These are phyloP conservation scores for Remersonia thermophila DNA, from an alignment of 2,329 filamentous ascomycete genomes.

Conservation along the genomic window DNA sequence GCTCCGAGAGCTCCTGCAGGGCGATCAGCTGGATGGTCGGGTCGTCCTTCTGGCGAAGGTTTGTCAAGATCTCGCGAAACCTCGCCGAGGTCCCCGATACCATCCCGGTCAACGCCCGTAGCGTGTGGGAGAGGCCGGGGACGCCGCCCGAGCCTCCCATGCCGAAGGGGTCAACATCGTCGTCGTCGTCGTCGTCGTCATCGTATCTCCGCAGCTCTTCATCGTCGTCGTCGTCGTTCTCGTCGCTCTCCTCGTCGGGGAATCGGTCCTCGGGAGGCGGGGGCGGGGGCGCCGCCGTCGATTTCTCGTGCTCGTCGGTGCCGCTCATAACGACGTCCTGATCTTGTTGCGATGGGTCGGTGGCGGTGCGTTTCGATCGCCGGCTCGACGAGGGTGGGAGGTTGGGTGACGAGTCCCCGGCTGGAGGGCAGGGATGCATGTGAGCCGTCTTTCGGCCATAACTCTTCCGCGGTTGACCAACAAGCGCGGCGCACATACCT, in stretches of 20 bases:
- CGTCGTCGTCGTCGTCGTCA: slow-evolving; percentile 36
- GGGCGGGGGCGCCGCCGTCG: slow-evolving; percentile 28
- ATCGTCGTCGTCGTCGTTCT: slow-evolving; percentile 45
- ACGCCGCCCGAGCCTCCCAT: slow-evolving; percentile 56
- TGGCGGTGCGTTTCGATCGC: slow-evolving; percentile 41
- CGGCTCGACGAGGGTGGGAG: slow-evolving; percentile 25
- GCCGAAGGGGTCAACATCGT: slow-evolving; percentile 46
- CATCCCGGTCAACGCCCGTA: slow-evolving; percentile 81
- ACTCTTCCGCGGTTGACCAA: too few species aligned
- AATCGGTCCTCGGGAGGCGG: slow-evolving; percentile 32
- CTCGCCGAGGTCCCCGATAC: slow-evolving; percentile 74
- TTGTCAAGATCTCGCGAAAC: slow-evolving; percentile 63
- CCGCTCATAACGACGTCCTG: slow-evolving; percentile 62
- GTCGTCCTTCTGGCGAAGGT: slow-evolving; percentile 72
- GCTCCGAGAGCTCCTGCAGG: slow-evolving; percentile 83
- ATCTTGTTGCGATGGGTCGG: slow-evolving; percentile 35
- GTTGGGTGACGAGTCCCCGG: too few species aligned
- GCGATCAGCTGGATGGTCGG: slow-evolving; percentile 81
- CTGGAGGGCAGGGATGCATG: too few species aligned
- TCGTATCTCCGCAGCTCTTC: slow-evolving; percentile 22
- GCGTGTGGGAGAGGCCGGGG: slow-evolving; percentile 61
- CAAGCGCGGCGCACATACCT: too few species aligned
- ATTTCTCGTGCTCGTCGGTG: slow-evolving; percentile 42
- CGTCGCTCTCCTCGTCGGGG: slow-evolving; percentile 28
- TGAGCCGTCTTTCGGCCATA: too few species aligned